phyloP scores from a whole-genome alignment of 169 alveolate genomes.

The Babesia gibsoni region DNA sequence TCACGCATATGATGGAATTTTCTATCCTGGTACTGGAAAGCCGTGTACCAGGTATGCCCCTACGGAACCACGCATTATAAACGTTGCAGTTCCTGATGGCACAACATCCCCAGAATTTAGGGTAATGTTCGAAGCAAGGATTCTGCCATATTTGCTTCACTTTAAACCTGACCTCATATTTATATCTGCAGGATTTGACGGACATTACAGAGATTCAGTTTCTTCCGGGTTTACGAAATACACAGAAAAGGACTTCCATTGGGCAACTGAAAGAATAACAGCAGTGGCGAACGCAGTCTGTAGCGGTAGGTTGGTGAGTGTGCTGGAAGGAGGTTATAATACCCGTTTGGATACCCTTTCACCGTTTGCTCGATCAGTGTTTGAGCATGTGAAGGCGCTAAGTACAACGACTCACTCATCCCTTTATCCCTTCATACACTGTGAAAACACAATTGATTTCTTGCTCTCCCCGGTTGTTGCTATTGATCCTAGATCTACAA shows the following conservation, averaged over 20 bases:
- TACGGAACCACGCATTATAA: constrained; percentile 75
- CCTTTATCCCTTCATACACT: constrained; percentile 45
- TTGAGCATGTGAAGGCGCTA: constrained; percentile 88
- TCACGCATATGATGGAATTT: constrained; percentile 90
- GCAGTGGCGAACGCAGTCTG: constrained; percentile 90
- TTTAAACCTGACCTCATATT: constrained; percentile 91
- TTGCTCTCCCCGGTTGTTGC: constrained; percentile 40
- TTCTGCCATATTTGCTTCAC: constrained; percentile 87
- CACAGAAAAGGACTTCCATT: constrained; percentile 91
- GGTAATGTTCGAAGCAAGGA: constrained; percentile 75
- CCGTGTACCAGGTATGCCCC: constrained; percentile 27
- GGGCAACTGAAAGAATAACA: constrained; percentile 91
- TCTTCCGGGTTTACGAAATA: constrained; percentile 86
- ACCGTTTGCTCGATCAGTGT: constrained; percentile 90
- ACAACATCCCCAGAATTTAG: constrained; percentile 76
- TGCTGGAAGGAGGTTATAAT: constrained; percentile 98
- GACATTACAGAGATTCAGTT: constrained; percentile 91
- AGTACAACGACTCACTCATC: constrained; percentile 8
- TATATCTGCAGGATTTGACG: constrained; percentile 98
- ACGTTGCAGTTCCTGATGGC: constrained; percentile 81
- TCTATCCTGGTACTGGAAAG: constrained; percentile 94
- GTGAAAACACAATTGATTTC: constrained; percentile 13
- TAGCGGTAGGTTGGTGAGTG: constrained; percentile 92
- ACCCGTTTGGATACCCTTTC: constrained; percentile 88
- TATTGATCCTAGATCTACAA: neutral